Evolutionary conservation across 306 rosid species (phyloP).

Genomic region (Acacia melanoxylon): DNA sequence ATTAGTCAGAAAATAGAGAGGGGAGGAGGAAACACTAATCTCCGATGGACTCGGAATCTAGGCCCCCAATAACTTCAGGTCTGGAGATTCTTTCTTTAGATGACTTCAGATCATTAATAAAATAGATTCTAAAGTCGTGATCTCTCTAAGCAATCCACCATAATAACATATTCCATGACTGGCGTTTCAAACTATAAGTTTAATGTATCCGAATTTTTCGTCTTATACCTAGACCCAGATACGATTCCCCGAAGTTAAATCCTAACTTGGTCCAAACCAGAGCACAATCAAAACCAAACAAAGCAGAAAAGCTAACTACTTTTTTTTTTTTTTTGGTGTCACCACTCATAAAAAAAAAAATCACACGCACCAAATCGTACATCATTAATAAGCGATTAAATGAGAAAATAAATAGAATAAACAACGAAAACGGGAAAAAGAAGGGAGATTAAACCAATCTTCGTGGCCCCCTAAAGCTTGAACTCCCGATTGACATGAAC

Average conservation of each 20-base stretch:
- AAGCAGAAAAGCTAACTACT: background rate
- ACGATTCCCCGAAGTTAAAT: constrained; percentile 22
- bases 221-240: background rate
- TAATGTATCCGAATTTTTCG: background rate
- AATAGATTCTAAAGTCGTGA: background rate
- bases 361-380: background rate
- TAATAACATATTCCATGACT: background rate
- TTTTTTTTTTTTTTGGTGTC: background rate
- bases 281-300: background rate
- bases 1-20: background rate
- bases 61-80: background rate
- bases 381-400: background rate
- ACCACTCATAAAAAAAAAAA: background rate
- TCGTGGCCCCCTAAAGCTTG: background rate
- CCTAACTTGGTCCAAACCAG: constrained; percentile 20
- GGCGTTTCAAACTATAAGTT: background rate
- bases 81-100: background rate
- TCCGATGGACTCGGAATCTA: background rate
- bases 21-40: background rate
- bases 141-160: background rate
- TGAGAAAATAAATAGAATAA: background rate
- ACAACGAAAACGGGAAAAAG: background rate
- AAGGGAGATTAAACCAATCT: constrained; percentile 26
- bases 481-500: constrained; percentile 4
- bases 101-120: background rate